Conservation (phyloP, 1,284 basidiomycete species). For the Cryptococcus wingfieldii region DNA sequence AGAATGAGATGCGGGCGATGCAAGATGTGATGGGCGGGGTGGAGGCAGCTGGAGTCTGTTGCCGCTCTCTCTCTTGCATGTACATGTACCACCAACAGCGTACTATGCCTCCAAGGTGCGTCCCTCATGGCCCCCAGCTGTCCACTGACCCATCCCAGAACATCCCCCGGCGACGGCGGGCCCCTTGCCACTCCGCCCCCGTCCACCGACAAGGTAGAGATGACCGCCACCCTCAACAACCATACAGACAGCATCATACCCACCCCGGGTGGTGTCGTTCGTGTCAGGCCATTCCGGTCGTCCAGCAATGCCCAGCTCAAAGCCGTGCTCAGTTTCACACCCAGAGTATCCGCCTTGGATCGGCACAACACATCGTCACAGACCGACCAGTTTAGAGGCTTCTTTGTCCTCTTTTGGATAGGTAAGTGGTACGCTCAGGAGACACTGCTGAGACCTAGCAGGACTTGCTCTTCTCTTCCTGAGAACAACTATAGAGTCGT, state of each 20-base stretch:
- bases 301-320: conserved; percentile 41
- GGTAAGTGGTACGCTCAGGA: conserved; percentile 28
- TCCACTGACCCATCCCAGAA: background rate
- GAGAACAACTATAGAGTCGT: conserved; percentile 68
- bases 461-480: conserved; percentile 76
- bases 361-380: conserved; percentile 66
- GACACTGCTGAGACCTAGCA: conserved; percentile 4
- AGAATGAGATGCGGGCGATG: background rate
- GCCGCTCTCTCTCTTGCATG: too few relatives aligned
- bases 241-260: conserved; percentile 30
- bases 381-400: conserved; percentile 84
- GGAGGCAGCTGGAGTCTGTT: background rate
- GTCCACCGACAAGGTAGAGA: conserved; percentile 11
- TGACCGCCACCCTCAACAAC: conserved; percentile 31
- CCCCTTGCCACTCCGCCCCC: background rate
- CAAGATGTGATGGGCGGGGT: background rate
- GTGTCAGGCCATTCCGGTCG: conserved; percentile 43
- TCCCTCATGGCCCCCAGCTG: background rate
- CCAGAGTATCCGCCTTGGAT: conserved; percentile 79
- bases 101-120: background rate
- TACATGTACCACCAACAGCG: background rate
- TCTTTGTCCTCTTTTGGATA: conserved; percentile 85
- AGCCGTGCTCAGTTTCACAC: conserved; percentile 74
- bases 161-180: background rate
- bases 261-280: conserved; percentile 37